Base-by-base conservation (phyloP, 192 early-diverging fungal genomes). In the Gaertneriomyces semiglobifer region DNA sequence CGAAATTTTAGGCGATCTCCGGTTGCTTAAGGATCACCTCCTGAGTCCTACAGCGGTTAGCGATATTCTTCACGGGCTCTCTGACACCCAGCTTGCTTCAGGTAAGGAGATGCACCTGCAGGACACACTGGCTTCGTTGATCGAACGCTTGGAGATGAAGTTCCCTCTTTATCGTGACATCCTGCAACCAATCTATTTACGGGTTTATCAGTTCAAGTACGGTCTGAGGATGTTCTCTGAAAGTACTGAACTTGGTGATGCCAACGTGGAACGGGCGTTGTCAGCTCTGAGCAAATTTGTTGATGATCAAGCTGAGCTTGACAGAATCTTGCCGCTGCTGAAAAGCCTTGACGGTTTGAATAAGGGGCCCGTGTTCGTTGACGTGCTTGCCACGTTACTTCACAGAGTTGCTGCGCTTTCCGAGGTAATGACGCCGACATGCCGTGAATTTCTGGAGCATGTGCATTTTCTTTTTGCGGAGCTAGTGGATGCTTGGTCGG, bases 101-200 rank as follows among this genome's bases (percentile, higher is more conserved):
- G 55, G 42, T 0, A 41, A 70, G 14, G 89, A 90, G 65, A 48
- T 65, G 53, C 68, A 86, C 48, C 76, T 93, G 54, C 92, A 94
- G 70, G 84, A 82, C 44, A 88, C 85, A 53, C 77, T 88, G 4
- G 63, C 72, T 2, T 79, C 89, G 16, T 88, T 89, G 57, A 78
- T 90, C 52, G 75, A 81, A 51, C 71, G 87, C 18, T 70, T 90
- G 39, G 73, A 82, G 38, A 60, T 73, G 19, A 89, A 90, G 63
- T 94, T 88, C 73, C 83, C 84, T 1, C 65, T 83, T 10, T 94
- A 92, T 71, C 74, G 78, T 16, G 93, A 94, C 76, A 78, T 94
- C 52, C 63, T 89, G 1, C 86, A 89, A 18, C 90, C 90, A 4
- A 39, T 90, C 25, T 69, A 81, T 33, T 70, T 88, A n/a, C 80